Conservation (phyloP, 805 yeast genomes). For the Yamadazyma scolyti region DNA sequence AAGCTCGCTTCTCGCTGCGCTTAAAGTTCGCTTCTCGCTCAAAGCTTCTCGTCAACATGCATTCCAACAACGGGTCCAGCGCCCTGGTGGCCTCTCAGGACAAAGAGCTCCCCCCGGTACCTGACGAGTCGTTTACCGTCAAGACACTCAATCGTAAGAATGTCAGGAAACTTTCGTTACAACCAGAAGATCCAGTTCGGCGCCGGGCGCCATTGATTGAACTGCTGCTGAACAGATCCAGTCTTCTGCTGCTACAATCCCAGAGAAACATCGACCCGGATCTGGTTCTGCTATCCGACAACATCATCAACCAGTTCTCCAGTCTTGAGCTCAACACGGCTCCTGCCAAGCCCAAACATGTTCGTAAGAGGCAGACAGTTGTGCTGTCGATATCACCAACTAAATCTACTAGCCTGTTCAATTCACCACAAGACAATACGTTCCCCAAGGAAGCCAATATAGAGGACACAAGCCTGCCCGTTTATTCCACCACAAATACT, state of each 20-base stretch:
- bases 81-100: constrained; percentile 16
- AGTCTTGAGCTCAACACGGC: constrained; percentile 17
- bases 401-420: constrained; percentile 19
- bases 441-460: neutral
- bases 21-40: neutral
- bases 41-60: constrained; percentile 5
- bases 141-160: constrained; percentile 39
- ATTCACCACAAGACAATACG: constrained; percentile 2
- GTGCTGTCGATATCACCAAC: constrained; percentile 42
- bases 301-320: constrained; percentile 24
- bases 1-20: too few species aligned
- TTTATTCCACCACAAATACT: constrained; percentile 27
- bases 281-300: constrained; percentile 16
- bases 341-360: constrained; percentile 6
- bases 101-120: constrained; percentile 38
- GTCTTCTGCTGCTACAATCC: too few species aligned
- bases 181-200: too few species aligned
- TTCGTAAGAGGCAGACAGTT: constrained; percentile 37
- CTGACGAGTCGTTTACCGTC: constrained; percentile 15
- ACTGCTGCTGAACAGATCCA: too few species aligned
- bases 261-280: constrained; percentile 22
- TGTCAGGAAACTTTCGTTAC: constrained; percentile 27
- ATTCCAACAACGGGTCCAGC: constrained; percentile 6
- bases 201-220: too few species aligned
- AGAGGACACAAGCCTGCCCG: constrained; percentile 24